phyloP scores from a whole-genome alignment of 1,139 yeast species.

The Kodamaea sp. region DNA sequence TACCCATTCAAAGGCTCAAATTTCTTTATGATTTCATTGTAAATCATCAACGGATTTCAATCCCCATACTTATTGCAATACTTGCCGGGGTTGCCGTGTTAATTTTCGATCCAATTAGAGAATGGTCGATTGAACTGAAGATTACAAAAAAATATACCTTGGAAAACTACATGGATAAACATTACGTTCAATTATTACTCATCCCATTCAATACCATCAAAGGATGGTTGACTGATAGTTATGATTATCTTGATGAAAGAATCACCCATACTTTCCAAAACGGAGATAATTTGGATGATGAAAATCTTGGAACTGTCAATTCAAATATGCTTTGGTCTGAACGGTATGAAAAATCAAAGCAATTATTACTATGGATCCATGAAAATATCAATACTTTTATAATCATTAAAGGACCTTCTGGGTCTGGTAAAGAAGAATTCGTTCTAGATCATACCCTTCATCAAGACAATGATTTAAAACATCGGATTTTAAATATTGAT shows the following conservation, averaged over 20 bases:
- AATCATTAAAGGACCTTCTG: slow-evolving; percentile 87
- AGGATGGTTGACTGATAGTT: slow-evolving; percentile 28
- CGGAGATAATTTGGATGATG: slow-evolving; percentile 13
- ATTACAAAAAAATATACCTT: slow-evolving; percentile 51
- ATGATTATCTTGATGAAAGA: slow-evolving; percentile 20
- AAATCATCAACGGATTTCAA: slow-evolving; percentile 78
- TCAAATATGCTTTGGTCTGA: slow-evolving; percentile 64
- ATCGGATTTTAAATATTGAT: slow-evolving; percentile 66
- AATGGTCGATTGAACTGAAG: slow-evolving; percentile 71
- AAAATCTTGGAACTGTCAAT: slow-evolving; percentile 16
- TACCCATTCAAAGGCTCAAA: slow-evolving; percentile 51
- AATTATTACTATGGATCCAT: slow-evolving; percentile 72
- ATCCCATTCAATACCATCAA: slow-evolving; percentile 24
- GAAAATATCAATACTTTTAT: slow-evolving; percentile 68
- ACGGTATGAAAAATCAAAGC: slow-evolving; percentile 62
- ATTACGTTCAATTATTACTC: slow-evolving; percentile 24
- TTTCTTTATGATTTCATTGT: slow-evolving; percentile 52
- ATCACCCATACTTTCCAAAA: slow-evolving; percentile 2
- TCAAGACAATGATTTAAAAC: slow-evolving; percentile 38
- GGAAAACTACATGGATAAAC: slow-evolving; percentile 30
- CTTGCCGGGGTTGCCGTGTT: slow-evolving; percentile 76
- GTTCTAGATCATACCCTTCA: slow-evolving; percentile 67
- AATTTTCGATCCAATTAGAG: slow-evolving; percentile 89
- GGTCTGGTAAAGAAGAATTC: slow-evolving; percentile 85
- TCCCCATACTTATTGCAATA: slow-evolving; percentile 49